phyloP scores from a whole-genome alignment of 805 yeast genomes.

The Candida cerambycidarum region DNA sequence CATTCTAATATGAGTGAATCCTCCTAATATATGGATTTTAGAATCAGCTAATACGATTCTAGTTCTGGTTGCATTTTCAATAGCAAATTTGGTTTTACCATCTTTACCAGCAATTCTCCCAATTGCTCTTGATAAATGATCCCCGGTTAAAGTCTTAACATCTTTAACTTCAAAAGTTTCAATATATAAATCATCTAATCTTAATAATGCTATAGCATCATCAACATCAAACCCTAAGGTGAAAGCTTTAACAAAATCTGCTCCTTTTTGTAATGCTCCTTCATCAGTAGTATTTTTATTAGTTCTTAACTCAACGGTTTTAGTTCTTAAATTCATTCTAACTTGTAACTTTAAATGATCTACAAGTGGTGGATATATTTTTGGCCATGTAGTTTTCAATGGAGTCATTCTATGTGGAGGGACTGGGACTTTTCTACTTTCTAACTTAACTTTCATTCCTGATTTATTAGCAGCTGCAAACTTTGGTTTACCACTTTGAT shows the following conservation, averaged over 20 bases:
- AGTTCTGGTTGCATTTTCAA: conserved; percentile 97
- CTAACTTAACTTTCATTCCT: conserved; percentile 70
- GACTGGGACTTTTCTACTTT: conserved; percentile 84
- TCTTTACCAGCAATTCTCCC: conserved; percentile 99
- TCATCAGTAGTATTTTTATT: conserved; percentile 81
- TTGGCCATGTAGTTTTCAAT: conserved; percentile 84
- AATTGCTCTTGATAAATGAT: conserved; percentile 96
- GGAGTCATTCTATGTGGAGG: conserved; percentile 99
- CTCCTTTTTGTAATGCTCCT: conserved; percentile 96
- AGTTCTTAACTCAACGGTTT: conserved; percentile 84
- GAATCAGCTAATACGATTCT: conserved; percentile 97
- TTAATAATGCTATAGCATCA: conserved; percentile 90
- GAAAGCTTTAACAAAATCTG: conserved; percentile 94
- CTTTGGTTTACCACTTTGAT: conserved; percentile 85
- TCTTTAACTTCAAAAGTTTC: conserved; percentile 97
- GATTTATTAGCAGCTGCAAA: conserved; percentile 70
- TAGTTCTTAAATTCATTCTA: conserved; percentile 88
- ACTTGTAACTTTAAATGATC: conserved; percentile 94
- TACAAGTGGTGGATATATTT: conserved; percentile 92
- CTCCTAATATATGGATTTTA: conserved; percentile 95
- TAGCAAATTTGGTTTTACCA: conserved; percentile 97
- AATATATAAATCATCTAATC: conserved; percentile 93
- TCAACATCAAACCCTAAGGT: conserved; percentile 95
- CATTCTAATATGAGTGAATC: conserved; percentile 94
- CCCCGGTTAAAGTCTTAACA: conserved; percentile 92